Conservation (phyloP, 768 basidiomycete genomes). For the Dioszegia aurantiaca region DNA sequence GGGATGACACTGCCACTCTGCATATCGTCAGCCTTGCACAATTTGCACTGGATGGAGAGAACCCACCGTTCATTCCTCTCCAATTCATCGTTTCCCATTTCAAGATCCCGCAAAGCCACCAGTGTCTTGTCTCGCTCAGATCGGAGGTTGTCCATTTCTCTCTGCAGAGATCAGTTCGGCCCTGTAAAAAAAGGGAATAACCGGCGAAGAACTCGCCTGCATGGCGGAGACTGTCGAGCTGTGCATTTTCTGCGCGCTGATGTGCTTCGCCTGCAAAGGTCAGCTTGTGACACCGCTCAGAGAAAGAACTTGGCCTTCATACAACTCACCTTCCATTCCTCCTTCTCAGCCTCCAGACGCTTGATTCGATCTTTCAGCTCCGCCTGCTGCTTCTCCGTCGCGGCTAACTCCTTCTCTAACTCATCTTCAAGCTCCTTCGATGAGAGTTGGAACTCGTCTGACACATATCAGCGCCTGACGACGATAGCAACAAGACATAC, state of each 20-base stretch:
- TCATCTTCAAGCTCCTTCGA: slow-evolving; percentile 53
- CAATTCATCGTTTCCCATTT: slow-evolving; percentile 69
- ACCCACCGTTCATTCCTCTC: slow-evolving; percentile 82
- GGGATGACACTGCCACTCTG: slow-evolving; percentile 52
- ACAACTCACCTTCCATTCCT: slow-evolving; percentile 41
- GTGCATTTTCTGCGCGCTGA: slow-evolving; percentile 57
- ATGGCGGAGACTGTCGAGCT: slow-evolving; percentile 86
- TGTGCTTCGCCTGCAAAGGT: slow-evolving; percentile 49
- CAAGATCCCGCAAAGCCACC: slow-evolving; percentile 48
- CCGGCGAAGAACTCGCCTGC: slow-evolving; percentile 79
- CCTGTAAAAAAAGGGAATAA: slow-evolving; percentile 65
- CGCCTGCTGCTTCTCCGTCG: slow-evolving; percentile 41
- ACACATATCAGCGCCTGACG: slow-evolving; percentile 1
- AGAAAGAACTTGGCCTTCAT: too few species aligned
- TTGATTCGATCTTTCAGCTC: slow-evolving; percentile 42
- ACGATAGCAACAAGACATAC: not conserved
- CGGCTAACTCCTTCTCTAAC: slow-evolving; percentile 46
- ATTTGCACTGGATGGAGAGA: not conserved
- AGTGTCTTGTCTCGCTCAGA: slow-evolving; percentile 50
- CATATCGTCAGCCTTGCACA: slow-evolving; percentile 60
- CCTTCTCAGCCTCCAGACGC: slow-evolving; percentile 43
- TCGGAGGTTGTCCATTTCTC: slow-evolving; percentile 82
- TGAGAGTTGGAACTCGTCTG: slow-evolving; percentile 50
- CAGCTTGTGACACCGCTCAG: not conserved
- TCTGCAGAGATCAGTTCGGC: slow-evolving; percentile 58